A percentile compares a stretch with the other conserved stretches of the same genome.
Evolutionary conservation across 208 protist species (phyloP).

Genomic region (Leishmania guyanensis): DNA sequence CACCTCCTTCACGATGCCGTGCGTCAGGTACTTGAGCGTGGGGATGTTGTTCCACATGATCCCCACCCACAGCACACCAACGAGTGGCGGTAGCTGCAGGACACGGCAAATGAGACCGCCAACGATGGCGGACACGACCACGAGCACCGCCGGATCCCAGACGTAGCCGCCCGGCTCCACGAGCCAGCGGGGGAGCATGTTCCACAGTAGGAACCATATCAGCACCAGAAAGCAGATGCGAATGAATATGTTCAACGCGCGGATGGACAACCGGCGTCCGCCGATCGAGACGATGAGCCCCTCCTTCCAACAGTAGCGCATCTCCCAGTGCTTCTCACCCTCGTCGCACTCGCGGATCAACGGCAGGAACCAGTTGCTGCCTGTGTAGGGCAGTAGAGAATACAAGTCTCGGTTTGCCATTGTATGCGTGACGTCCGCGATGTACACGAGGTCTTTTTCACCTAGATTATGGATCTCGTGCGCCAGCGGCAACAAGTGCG

Average conservation of each 20-base stretch:
- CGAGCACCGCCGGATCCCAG: conserved; percentile 67
- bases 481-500: conserved; percentile 56
- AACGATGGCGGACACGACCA: conserved; percentile 65
- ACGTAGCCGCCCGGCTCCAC: conserved; percentile 75
- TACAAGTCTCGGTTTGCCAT: conserved; percentile 68
- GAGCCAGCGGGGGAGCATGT: conserved; percentile 59
- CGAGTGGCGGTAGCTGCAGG: conserved; percentile 77
- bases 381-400: conserved; percentile 74
- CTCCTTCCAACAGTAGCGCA: conserved; percentile 46
- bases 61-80: conserved; percentile 78
- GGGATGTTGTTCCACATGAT: conserved; percentile 89
- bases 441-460: conserved; percentile 53
- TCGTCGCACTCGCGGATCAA: conserved; percentile 45
- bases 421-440: conserved; percentile 53
- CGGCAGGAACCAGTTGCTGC: conserved; percentile 78
- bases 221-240: conserved; percentile 61
- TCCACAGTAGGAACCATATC: conserved; percentile 73
- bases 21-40: conserved; percentile 56
- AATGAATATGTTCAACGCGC: conserved; percentile 65
- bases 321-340: conserved; percentile 43
- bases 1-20: conserved; percentile 52
- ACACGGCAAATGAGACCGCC: conserved; percentile 71
- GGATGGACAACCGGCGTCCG: conserved; percentile 54
- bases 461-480: conserved; percentile 54
- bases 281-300: conserved; percentile 53